Evolutionary conservation across 2,329 filamentous ascomycete genomes (phyloP).

Genomic region (Colletotrichum tamarilloi): DNA sequence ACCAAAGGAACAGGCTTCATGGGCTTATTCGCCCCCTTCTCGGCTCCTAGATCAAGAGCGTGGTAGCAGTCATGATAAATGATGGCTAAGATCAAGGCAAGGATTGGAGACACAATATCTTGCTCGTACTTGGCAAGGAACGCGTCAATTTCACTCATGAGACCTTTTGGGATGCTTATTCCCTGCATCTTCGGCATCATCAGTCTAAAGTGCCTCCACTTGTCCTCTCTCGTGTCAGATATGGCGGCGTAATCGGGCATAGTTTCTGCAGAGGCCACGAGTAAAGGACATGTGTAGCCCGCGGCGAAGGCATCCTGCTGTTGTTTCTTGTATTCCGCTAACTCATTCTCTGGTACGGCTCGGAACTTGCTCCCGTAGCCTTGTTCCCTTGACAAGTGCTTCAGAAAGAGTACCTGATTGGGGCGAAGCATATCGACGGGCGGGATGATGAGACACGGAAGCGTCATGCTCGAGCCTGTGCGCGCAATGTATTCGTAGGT

Average conservation of each 20-base stretch:
- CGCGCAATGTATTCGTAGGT: neutral
- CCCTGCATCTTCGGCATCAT: neutral
- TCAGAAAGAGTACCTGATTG: neutral
- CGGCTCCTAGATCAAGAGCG: neutral
- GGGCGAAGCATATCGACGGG: conserved; percentile 14
- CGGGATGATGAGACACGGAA: neutral
- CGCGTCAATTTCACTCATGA: neutral
- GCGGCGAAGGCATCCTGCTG: neutral
- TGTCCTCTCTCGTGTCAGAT: neutral
- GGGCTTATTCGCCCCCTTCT: neutral
- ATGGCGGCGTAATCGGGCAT: neutral
- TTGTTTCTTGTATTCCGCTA: neutral
- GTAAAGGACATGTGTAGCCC: neutral
- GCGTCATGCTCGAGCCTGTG: neutral
- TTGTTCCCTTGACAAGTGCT: neutral
- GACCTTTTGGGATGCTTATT: neutral
- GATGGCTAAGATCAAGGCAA: neutral
- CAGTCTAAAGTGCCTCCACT: neutral
- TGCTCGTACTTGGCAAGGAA: neutral
- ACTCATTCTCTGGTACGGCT: neutral
- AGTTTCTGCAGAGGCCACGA: neutral
- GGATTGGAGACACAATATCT: neutral
- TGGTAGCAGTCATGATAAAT: neutral
- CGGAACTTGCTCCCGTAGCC: neutral
- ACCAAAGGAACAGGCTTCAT: neutral